A percentile compares a stretch with the other conserved stretches of the same genome.
phyloP scores from a whole-genome alignment of 768 basidiomycete genomes.

The Tricholoma saponaceum region DNA sequence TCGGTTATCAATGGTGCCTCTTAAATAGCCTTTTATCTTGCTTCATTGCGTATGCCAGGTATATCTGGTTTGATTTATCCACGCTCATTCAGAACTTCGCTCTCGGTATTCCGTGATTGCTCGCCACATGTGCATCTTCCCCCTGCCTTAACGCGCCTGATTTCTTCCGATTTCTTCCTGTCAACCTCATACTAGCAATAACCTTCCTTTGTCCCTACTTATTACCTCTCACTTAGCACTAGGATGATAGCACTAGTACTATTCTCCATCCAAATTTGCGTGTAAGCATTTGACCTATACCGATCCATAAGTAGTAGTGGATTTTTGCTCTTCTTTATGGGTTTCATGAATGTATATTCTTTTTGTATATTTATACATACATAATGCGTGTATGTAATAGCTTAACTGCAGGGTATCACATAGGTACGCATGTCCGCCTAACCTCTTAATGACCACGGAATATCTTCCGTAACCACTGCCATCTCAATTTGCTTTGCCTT shows the following conservation, averaged over 20 bases:
- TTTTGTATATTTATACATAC: too few relatives aligned
- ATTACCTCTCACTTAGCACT: background rate
- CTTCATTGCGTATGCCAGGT: background rate
- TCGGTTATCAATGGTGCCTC: background rate
- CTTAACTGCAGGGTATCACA: background rate
- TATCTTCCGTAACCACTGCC: constrained; percentile 26
- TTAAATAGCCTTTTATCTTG: background rate
- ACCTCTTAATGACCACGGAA: background rate
- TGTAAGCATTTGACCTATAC: too few relatives aligned
- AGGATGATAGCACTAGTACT: background rate
- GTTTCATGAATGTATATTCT: too few relatives aligned
- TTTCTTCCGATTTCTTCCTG: too few relatives aligned
- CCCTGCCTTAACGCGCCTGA: background rate
- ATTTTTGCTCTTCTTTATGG: too few relatives aligned
- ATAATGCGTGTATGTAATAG: too few relatives aligned
- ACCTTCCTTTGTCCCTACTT: background rate
- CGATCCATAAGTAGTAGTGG: too few relatives aligned
- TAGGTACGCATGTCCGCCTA: background rate
- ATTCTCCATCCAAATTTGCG: background rate
- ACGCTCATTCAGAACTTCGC: background rate
- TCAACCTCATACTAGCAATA: background rate
- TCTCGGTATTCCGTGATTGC: background rate
- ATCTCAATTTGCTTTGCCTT: constrained; percentile 9
- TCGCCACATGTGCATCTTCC: background rate
- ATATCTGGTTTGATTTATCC: background rate